Evolutionary conservation across 768 basidiomycete species (phyloP).

Genomic region (Lentinula boryana): DNA sequence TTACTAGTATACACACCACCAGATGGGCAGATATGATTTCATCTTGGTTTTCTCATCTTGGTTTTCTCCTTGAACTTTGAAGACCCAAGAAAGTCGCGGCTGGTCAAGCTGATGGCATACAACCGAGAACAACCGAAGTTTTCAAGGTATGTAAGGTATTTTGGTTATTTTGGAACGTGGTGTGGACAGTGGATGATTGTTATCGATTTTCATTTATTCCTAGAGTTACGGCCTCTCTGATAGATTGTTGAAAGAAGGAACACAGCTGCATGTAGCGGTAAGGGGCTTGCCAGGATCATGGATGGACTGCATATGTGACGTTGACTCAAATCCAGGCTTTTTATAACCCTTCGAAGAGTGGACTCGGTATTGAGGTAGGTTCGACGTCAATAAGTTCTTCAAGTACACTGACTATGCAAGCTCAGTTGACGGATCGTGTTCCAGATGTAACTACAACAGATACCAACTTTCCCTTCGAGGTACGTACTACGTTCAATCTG

Average conservation of each 20-base stretch:
- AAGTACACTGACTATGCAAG: background rate
- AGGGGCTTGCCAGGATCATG: no score
- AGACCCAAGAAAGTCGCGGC: constrained; percentile 44
- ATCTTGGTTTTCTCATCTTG: background rate
- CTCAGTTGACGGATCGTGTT: constrained; percentile 55
- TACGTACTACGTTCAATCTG: no score
- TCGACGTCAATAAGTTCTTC: background rate
- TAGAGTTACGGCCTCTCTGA: constrained; percentile 78
- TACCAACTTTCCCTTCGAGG: constrained; percentile 71
- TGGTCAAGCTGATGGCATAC: constrained; percentile 58
- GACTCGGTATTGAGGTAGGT: constrained; percentile 60
- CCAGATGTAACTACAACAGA: constrained; percentile 56
- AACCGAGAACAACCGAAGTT: constrained; percentile 49
- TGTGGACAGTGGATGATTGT: background rate
- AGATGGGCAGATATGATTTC: no score
- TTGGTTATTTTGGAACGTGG: background rate
- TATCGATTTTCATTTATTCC: background rate
- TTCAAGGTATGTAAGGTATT: constrained; percentile 50
- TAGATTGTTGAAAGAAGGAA: constrained; percentile 53
- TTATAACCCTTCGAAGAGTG: constrained; percentile 58
- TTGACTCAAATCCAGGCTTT: constrained; percentile 46
- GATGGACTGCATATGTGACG: background rate
- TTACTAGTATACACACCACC: no score
- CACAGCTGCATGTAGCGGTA: constrained; percentile 67
- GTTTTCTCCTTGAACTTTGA: no score